Evolutionary conservation across 1,139 yeast species (phyloP), one percentile per base, ranked within the genome.

Genomic region (Debaryomycetaceae sp.): DNA sequence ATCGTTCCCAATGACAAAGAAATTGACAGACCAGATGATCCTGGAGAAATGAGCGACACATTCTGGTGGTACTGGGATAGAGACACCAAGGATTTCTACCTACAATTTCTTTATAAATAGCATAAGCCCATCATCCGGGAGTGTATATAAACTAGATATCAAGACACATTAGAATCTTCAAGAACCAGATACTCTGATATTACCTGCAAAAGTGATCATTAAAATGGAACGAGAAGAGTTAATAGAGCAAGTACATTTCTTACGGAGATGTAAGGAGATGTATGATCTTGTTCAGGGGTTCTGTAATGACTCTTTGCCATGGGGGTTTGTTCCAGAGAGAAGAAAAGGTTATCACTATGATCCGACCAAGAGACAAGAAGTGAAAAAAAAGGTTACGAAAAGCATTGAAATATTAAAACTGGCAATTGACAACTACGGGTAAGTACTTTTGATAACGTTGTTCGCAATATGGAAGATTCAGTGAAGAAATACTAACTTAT

Each of bases 21-120:
- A 16, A 61, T 70, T 5, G 85, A 79, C 49, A 67, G 70, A 46
- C 65, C 72, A 1, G 59, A 54, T 3, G 67, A 58, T 4, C 45
- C 48, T 37, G 61, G 52, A 9, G 61, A 58, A 24, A 64, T 65
- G 61, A 53, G 67, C 5, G 69, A 73, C 3, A 65, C 64, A 37
- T 75, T 78, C 41, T 85, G 92, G 89, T 79, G 83, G 61, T 71
- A 70, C 55, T 87, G 83, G 76, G 92, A 86, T 59, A 60, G 55
- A 22, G 95, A 86, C 54, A 69, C 81, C 2, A 78, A 77, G 49
- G 86, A 81, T 50, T 87, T 74, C 52, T 83, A 78, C 51, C 50
- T 88, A 17, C 96, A 88, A 58, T 62, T 87, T 35, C 62, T 86
- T 47, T 86, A 73, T 55, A 67, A 73, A 38, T 39, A 41, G 34